Evolutionary conservation across 768 basidiomycete genomes (phyloP).

Genomic region (Naganishia vishniacii): DNA sequence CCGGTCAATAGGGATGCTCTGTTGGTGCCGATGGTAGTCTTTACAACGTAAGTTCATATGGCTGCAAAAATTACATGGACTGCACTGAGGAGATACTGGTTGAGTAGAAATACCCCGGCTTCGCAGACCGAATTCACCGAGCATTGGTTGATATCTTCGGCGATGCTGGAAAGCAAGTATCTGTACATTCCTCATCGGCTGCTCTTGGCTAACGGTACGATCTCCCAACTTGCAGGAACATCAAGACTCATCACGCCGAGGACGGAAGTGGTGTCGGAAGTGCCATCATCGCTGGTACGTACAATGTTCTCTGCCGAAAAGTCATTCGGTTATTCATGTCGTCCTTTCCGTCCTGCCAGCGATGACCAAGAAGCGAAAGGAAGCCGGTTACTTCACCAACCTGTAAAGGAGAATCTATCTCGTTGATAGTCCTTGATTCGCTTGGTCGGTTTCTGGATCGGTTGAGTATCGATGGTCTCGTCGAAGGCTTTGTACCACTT

Average conservation of each 20-base stretch:
- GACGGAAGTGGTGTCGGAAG: constrained; percentile 92
- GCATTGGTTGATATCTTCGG: constrained; percentile 92
- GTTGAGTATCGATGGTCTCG: too few relatives aligned
- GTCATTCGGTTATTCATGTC: constrained; percentile 12
- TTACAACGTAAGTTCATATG: constrained; percentile 66
- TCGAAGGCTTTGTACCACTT: too few relatives aligned
- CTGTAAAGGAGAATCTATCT: constrained; percentile 33
- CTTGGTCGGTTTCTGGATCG: too few relatives aligned
- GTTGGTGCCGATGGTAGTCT: constrained; percentile 92
- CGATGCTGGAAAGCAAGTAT: constrained; percentile 77
- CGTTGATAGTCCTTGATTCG: neutral
- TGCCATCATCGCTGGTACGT: constrained; percentile 82
- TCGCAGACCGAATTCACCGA: constrained; percentile 85
- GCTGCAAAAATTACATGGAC: neutral
- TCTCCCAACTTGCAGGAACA: constrained; percentile 53
- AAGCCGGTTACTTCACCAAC: constrained; percentile 53
- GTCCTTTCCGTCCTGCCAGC: constrained; percentile 49
- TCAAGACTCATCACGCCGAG: constrained; percentile 75
- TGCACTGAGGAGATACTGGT: neutral
- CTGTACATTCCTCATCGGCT: neutral
- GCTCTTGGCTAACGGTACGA: neutral
- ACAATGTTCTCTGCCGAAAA: neutral
- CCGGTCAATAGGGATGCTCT: constrained; percentile 37
- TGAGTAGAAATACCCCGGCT: constrained; percentile 88
- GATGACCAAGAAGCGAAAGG: constrained; percentile 80